Evolutionary conservation across 2,329 filamentous ascomycete genomes (phyloP).

Genomic region (Simplicillium sp.): DNA sequence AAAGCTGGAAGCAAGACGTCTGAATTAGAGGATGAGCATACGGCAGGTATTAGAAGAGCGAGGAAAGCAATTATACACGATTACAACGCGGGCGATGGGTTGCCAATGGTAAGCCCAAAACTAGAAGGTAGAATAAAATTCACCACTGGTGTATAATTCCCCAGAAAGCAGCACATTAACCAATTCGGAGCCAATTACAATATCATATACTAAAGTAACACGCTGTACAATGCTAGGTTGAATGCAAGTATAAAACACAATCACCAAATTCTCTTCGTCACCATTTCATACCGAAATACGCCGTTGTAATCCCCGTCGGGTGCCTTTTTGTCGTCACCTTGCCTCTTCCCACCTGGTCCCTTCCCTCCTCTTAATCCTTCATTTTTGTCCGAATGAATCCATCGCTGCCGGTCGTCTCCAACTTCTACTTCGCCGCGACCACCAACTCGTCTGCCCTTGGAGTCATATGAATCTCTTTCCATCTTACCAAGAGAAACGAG

Average conservation of each 20-base stretch:
- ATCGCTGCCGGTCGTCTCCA: constrained; percentile 73
- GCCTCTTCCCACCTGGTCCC: constrained; percentile 45
- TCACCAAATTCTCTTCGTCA: constrained; percentile 93
- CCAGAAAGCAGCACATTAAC: too few species aligned
- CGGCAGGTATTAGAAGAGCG: too few species aligned
- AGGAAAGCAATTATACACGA: too few species aligned
- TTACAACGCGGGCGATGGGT: too few species aligned
- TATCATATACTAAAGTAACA: too few species aligned
- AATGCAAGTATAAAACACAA: too few species aligned
- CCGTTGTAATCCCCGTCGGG: constrained; percentile 43
- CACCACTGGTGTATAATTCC: too few species aligned
- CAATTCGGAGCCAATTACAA: too few species aligned
- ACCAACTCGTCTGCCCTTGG: constrained; percentile 66
- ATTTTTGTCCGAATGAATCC: constrained; percentile 79
- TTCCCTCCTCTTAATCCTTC: constrained; percentile 54
- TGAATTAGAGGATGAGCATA: constrained; percentile 1
- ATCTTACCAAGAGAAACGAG: constrained; percentile 32
- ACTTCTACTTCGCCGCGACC: constrained; percentile 82
- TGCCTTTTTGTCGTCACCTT: constrained; percentile 36
- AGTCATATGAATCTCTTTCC: constrained; percentile 49
- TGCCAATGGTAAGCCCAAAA: background rate
- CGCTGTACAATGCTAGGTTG: too few species aligned
- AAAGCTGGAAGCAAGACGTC: background rate
- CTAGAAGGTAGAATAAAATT: background rate
- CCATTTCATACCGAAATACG: constrained; percentile 84